Evolutionary conservation across 2,329 filamentous ascomycete species (phyloP), one percentile per base, ranked within the genome.

Genomic region (Neonectria punicea): DNA sequence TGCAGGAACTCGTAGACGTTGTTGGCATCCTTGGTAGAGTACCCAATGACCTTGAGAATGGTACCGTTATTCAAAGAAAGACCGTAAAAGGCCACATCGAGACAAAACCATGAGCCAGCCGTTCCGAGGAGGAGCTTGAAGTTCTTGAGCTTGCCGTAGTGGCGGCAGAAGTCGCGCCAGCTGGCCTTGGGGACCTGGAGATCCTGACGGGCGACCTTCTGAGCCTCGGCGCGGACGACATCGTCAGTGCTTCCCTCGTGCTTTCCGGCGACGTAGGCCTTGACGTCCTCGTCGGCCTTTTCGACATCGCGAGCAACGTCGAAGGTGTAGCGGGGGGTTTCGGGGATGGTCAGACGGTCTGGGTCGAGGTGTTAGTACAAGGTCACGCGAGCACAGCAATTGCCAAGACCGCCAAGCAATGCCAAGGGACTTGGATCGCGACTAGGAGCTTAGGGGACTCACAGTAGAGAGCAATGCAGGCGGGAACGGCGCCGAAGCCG

Each of bases 291-390:
- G 58, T 89, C 86, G 46, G 88, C 93, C 82, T 93, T 90, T 73
- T 92, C 87, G 43, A 93, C 85, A 74, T 96, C 92, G 47, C 88
- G 89, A 55, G 89, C 86, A 22, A 96, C 87, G 75, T 96, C 93
- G 73, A 96, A 95, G 30, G 93, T 96, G 81, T 96, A 97, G 30
- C 93, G 91, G 57, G 93, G 93, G 36, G 93, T 95, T 81, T 97
- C 93, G 25, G 93, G 93, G 70, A 97, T 95, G 57, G 93, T 96
- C 4, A 96, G 83, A 73, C 91, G 90, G 73, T 80, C 79, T 80
- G 16, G 6, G 7, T 43, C 2, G 46, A 2, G 14, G n/a, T 47
- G 44, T 56, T 46, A 67, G 61, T 47, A 5, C n/a, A 53, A 11
- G 41, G 39, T 51, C 46, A 43, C 22, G 10, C 30, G 28, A 18